phyloP scores from a whole-genome alignment of 2,329 filamentous ascomycete species.

The Metarhizium anisopliae region DNA sequence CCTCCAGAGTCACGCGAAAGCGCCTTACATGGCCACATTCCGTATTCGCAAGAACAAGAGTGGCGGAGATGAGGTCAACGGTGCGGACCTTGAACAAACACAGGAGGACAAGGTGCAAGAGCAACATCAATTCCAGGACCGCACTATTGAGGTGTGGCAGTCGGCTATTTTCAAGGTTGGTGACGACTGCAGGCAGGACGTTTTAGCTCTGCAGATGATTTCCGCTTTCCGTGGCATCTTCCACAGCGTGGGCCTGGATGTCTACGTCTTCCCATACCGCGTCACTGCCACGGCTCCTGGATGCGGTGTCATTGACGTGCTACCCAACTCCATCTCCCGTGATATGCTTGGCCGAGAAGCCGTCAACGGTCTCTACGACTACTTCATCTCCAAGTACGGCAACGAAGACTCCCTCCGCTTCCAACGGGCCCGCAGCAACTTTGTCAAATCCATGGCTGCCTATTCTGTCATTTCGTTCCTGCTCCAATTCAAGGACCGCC shows the following conservation, averaged over 20 bases:
- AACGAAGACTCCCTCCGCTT: conserved; percentile 92
- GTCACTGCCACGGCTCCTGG: conserved; percentile 96
- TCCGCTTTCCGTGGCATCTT: conserved; percentile 96
- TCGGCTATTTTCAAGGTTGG: conserved; percentile 99
- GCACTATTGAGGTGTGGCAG: conserved; percentile 91
- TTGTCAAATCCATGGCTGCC: conserved; percentile 98
- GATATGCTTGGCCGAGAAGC: conserved; percentile 98
- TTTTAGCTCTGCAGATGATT: conserved; percentile 95
- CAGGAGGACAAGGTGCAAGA: conserved; percentile 28
- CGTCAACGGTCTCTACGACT: conserved; percentile 96
- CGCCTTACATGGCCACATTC: conserved; percentile 98
- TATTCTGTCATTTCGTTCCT: conserved; percentile 96
- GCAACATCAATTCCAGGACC: conserved; percentile 23
- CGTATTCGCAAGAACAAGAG: conserved; percentile 75
- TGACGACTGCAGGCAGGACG: conserved; percentile 95
- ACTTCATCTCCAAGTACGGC: conserved; percentile 95
- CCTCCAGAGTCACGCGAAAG: conserved; percentile 94
- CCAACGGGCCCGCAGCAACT: conserved; percentile 91
- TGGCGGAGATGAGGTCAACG: not conserved
- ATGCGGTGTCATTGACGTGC: conserved; percentile 94
- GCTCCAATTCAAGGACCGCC: conserved; percentile 96
- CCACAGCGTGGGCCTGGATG: conserved; percentile 86
- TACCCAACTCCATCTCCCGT: conserved; percentile 94
- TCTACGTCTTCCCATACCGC: conserved; percentile 93
- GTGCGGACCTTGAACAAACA: conserved; percentile 36